Evolutionary conservation across 441 rosid species (phyloP), one percentile per base, ranked within the genome.

Genomic region (California macrophylla): DNA sequence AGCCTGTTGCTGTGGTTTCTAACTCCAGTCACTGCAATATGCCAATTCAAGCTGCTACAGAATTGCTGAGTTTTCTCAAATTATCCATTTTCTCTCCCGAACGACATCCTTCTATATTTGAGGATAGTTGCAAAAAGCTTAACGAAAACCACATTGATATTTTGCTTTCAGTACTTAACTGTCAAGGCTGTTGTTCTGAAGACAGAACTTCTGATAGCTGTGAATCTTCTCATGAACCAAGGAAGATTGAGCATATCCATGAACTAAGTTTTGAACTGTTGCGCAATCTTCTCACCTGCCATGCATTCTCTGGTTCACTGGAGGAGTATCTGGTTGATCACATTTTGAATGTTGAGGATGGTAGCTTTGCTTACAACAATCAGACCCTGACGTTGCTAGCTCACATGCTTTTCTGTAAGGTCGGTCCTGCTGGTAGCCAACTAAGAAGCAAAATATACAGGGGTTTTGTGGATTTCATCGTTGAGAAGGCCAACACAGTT

Each of bases 1-100:
- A 88, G 58, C 74, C 87, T 18, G 89, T 68, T 82, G 76, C 85
- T 69, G 85, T 78, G 73, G 74, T 64, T 70, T 78, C 85, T 28
- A 74, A 82, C 69, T 79, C 92, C 71, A 82, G 77, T 79, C 74
- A 74, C 75, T 78, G 83, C 87, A 96, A 90, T 82, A 74, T 90
- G 91, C 94, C 92, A 69, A 75, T 88, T 73, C 96, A 90, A 81
- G 98, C 97, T 66, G 96, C 92, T 66, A 71, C 74, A 34, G 99
- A 93, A 73, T 76, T 88, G 66, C 74, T 96, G 88, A 86, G 72
- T 75, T 93, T 96, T 80, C 87, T 96, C 64, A 90, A 87, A 82
- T 83, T 75, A 32, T 85, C 85, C 72, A 74, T 87, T 63, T 93
- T 93, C 78, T 89, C 89, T 78, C 82, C 78, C 70, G 95, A 85